These are phyloP conservation scores for Aspergillus sp. DNA, from an alignment of 2,329 filamentous ascomycete genomes.

Conservation along the genomic window DNA sequence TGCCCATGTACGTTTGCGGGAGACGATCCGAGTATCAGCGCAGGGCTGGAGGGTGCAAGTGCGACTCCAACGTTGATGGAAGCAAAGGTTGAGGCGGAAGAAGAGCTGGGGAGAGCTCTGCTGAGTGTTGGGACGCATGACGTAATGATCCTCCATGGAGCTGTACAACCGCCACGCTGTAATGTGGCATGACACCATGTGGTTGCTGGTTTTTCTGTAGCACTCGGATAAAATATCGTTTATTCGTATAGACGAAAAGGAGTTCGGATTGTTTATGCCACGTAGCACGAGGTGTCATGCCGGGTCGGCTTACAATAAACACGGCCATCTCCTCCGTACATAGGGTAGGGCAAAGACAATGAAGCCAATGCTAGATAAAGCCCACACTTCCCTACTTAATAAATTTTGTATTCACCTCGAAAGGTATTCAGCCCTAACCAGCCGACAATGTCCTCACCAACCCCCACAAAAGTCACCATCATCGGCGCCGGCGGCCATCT, in stretches of 20 bases:
- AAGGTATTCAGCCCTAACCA: too few relatives aligned
- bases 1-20: neutral
- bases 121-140: constrained; percentile 4
- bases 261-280: too few relatives aligned
- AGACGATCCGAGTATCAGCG: neutral
- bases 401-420: too few relatives aligned
- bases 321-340: too few relatives aligned
- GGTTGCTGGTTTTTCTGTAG: neutral
- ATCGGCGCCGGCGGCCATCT: neutral
- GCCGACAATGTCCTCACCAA: too few relatives aligned
- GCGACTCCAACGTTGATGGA: neutral
- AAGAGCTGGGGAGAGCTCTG: constrained; percentile 1
- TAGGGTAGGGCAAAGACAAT: too few relatives aligned
- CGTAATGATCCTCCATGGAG: neutral
- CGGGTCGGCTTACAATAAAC: too few relatives aligned
- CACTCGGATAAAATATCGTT: neutral
- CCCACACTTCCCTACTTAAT: too few relatives aligned
- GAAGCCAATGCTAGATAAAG: too few relatives aligned
- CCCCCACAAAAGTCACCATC: neutral
- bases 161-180: too few relatives aligned
- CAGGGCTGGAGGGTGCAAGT: neutral
- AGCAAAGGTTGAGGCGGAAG: neutral
- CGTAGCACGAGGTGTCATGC: too few relatives aligned
- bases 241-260: too few relatives aligned
- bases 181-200: neutral